phyloP scores from a whole-genome alignment of 768 basidiomycete genomes.

The Auricularia heimuer region DNA sequence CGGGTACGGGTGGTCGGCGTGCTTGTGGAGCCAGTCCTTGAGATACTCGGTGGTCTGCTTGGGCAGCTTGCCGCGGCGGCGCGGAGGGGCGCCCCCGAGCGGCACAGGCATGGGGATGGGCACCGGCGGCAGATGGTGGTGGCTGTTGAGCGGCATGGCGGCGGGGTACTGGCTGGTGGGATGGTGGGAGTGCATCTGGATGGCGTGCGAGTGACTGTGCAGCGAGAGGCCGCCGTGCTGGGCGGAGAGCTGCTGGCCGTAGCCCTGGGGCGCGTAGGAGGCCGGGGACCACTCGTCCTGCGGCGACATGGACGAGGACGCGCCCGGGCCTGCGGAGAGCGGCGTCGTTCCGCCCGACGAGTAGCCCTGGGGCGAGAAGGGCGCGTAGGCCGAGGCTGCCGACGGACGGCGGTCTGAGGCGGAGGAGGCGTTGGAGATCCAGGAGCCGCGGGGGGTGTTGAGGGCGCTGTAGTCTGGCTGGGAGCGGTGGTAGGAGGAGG shows the following conservation, averaged over 20 bases:
- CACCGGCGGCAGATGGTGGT: neutral
- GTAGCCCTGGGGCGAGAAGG: neutral
- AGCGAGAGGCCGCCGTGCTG: neutral
- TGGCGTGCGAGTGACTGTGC: neutral
- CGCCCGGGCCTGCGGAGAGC: neutral
- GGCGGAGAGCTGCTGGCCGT: neutral
- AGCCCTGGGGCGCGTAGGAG: neutral
- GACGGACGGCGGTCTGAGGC: neutral
- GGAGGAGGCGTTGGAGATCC: neutral
- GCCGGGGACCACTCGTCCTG: neutral
- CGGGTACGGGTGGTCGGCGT: constrained; percentile 83
- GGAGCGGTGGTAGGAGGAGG: neutral
- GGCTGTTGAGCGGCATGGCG: neutral
- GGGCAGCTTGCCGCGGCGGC: constrained; percentile 80
- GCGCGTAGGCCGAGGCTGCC: neutral
- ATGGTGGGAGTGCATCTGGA: neutral
- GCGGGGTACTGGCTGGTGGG: neutral
- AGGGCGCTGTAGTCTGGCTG: neutral
- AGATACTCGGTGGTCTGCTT: constrained; percentile 86
- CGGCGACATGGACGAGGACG: neutral
- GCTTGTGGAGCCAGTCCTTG: constrained; percentile 80
- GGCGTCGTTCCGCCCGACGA: neutral
- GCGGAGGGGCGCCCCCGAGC: constrained; percentile 34
- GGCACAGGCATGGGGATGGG: neutral
- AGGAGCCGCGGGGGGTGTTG: neutral